Base-by-base conservation (phyloP, 1,284 basidiomycete species). In the Pascua guehoae region DNA sequence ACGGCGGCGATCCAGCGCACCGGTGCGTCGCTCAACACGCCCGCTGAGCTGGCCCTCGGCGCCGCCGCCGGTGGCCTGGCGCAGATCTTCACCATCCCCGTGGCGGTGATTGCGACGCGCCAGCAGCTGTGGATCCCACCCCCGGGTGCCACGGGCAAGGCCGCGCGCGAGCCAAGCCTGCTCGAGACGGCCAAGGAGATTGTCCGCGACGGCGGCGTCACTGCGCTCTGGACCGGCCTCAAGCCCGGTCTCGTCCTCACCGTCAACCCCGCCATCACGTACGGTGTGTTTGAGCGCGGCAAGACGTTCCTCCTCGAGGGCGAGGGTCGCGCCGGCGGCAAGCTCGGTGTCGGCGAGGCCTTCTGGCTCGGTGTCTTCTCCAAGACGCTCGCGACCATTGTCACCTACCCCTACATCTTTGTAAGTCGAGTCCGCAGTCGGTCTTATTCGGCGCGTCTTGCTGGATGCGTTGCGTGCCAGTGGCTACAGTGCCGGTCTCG, bases 41-140 rank as follows among this genome's bases (percentile, higher is more conserved):
- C 84, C 3, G 85, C 87, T 47, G 93, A 97, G 74, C 83, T 99
- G 9, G 73, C 88, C 11, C 81, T 99, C 16, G 95, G 96, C 24
- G 96, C 96, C 0, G 70, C 90, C 8, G 95, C 96, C 0, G 96
- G 94, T 15, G 94, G 87, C 0, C 84, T 98, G 41, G 94, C 94
- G 7, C 96, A 98, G 76, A 88, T 98, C 63, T 98, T 98, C 79
- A 99, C 96, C 36, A 97, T 98, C 68, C 96, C 96, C 36, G 94
- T 98, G 17, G 86, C 91, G 17, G 94, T 98, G 55, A 95, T 99
- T 70, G 95, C 96, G 12, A 98, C 95, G 1, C 85, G 96, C 24
- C 96, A 99, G 78, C 96, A 99, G 79, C 83, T 96, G 51, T 88
- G 88, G 39, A 56, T 60, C n/a, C 51, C 62, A 16, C 58, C 56